phyloP scores from a whole-genome alignment of 805 yeast genomes.

The Isabelozyma rhagii region DNA sequence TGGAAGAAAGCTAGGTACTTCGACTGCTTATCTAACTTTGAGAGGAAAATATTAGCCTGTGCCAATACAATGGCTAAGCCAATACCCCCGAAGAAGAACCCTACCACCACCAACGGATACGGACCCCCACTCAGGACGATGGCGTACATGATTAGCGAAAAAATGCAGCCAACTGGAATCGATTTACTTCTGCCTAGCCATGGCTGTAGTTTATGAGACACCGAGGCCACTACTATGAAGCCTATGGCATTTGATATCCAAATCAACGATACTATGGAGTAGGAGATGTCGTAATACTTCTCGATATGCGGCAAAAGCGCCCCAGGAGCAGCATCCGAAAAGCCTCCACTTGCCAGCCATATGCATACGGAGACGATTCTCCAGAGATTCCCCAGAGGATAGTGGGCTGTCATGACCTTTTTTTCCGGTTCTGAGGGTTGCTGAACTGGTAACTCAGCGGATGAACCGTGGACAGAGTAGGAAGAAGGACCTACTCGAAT shows the following conservation, averaged over 20 bases:
- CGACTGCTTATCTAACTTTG: constrained; percentile 14
- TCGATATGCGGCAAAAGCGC: constrained; percentile 25
- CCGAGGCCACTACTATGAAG: constrained; percentile 19
- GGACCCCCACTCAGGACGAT: constrained; percentile 17
- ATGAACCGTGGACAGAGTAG: neutral
- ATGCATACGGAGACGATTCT: constrained; percentile 12
- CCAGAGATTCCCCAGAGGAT: constrained; percentile 18
- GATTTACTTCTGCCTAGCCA: constrained; percentile 16
- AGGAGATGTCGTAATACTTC: constrained; percentile 17
- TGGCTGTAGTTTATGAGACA: constrained; percentile 21
- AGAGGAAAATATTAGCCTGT: constrained; percentile 17
- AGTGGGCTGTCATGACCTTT: constrained; percentile 10
- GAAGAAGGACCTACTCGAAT: neutral
- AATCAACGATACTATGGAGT: constrained; percentile 22
- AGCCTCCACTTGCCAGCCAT: constrained; percentile 19
- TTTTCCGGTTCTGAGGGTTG: neutral
- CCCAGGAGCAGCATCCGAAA: constrained; percentile 26
- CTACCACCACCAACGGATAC: constrained; percentile 17
- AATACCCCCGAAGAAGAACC: constrained; percentile 20
- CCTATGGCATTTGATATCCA: constrained; percentile 28
- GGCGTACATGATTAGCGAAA: constrained; percentile 10
- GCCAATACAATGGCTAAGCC: constrained; percentile 18
- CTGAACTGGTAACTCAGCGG: neutral
- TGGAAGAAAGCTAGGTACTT: constrained; percentile 15
- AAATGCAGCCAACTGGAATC: constrained; percentile 10